Evolutionary conservation across 768 basidiomycete species (phyloP), one percentile per base, ranked within the genome.

Genomic region (Butyriboletus loyo): DNA sequence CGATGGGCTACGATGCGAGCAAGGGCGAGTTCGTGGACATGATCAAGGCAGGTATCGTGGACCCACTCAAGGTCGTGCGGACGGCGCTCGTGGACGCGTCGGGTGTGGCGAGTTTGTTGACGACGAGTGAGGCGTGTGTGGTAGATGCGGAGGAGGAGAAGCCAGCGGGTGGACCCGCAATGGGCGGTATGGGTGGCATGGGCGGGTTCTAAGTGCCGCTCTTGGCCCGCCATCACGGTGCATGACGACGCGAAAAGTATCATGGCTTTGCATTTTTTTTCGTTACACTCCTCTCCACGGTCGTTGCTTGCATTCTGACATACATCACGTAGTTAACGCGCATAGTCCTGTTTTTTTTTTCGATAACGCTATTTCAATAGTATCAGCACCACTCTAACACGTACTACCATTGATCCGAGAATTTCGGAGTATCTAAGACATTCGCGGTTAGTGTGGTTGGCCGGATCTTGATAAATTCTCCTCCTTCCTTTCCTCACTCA

Each of bases 11-110:
- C 73, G 92, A 97, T 59, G 93, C 95, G 24, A 80, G 84, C 64
- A 88, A 87, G 75, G 92, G 91, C 56, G 89, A 95, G 73, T 98
- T 92, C 66, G 84, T 87, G 40, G 92, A 98, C 73, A 94, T 98
- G 93, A 87, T 98, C 74, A 79, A 86, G 70, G 79, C 84, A 27
- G 96, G 96, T 64, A 97, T 98, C 61, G 87, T 98, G 40, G 96
- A 98, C 75, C 95, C 94, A 1, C 76, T 95, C 55, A 96, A 96
- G 83, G 96, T 98, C 46, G 95, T 97, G 46, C 77, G 92, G 62
- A 96, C 93, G 3, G 93, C 93, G 2, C 77, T 98, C 27, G 84
- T 95, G 2, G 95, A 98, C 67, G 95, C 96, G 0, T 77, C 82
- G 22, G 94, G 96, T 66, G 95, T 98, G n/a, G 92, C 95, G 4